Conservation (phyloP, 768 basidiomycete genomes). For the Xerocomellus amylosporus region DNA sequence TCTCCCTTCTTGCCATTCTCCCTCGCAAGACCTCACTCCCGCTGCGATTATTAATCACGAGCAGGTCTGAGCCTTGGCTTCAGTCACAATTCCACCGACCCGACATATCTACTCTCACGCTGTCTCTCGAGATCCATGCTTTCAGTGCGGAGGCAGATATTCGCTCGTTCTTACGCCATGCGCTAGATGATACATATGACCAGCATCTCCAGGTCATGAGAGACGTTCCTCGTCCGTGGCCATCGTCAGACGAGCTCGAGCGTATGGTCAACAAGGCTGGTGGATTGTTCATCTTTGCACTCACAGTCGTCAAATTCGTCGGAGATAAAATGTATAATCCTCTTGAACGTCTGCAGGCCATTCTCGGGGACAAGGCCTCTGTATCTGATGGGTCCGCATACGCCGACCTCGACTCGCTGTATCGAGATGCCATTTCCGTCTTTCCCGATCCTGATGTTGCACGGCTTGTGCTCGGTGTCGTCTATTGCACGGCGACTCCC, state of each 20-base stretch:
- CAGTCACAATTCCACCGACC: constrained; percentile 17
- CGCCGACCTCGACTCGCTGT: constrained; percentile 18
- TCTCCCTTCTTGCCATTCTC: constrained; percentile 21
- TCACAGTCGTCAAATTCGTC: constrained; percentile 29
- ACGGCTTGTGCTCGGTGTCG: constrained; percentile 19
- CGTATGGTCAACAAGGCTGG: constrained; percentile 16
- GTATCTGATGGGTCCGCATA: constrained; percentile 12
- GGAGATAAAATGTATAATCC: constrained; percentile 17
- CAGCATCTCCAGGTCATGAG: constrained; percentile 21
- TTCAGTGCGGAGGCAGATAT: constrained; percentile 27
- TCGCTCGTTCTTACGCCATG: constrained; percentile 18
- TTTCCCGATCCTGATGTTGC: constrained; percentile 17
- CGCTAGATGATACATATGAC: constrained; percentile 18
- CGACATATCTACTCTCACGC: constrained; percentile 9
- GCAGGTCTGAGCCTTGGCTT: constrained; percentile 22
- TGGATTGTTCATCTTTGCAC: constrained; percentile 31
- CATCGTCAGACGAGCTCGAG: constrained; percentile 20
- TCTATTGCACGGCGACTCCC: constrained; percentile 13
- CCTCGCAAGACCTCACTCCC: constrained; percentile 13
- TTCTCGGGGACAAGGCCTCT: constrained; percentile 6
- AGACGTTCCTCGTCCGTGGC: constrained; percentile 24
- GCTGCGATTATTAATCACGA: constrained; percentile 27
- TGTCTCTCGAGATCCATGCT: constrained; percentile 19
- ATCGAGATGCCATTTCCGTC: constrained; percentile 18
- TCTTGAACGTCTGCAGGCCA: constrained; percentile 10